Evolutionary conservation across 1,139 yeast genomes (phyloP).

Genomic region (Yamadazyma blattariae): DNA sequence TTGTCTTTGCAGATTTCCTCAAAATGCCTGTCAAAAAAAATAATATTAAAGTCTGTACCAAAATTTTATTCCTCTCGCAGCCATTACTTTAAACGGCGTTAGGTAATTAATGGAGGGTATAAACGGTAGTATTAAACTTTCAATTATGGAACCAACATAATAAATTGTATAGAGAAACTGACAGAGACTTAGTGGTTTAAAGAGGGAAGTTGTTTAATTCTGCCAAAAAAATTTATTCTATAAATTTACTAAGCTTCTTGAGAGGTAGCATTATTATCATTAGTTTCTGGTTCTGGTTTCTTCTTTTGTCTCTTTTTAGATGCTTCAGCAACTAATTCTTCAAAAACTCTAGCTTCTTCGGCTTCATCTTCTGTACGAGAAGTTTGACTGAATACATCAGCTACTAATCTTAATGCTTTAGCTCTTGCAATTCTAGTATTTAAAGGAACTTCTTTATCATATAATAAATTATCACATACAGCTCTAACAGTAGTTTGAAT

Average conservation of each 20-base stretch:
- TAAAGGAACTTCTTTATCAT: conserved; percentile 55
- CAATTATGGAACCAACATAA: too few relatives aligned
- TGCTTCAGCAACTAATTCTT: conserved; percentile 89
- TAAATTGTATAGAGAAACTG: too few relatives aligned
- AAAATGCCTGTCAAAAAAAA: background rate
- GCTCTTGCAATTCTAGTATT: conserved; percentile 72
- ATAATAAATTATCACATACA: conserved; percentile 79
- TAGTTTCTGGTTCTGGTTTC: conserved; percentile 10
- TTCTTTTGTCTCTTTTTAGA: conserved; percentile 71
- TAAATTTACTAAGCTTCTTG: too few relatives aligned
- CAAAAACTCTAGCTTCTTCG: conserved; percentile 89
- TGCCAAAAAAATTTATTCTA: too few relatives aligned
- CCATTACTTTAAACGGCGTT: background rate
- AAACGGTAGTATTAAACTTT: too few relatives aligned
- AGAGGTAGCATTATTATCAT: too few relatives aligned
- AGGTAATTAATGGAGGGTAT: background rate
- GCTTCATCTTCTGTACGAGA: conserved; percentile 80
- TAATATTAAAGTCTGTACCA: too few relatives aligned
- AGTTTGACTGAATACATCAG: conserved; percentile 64
- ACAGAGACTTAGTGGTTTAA: too few relatives aligned
- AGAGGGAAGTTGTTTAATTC: too few relatives aligned
- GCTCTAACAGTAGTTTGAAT: conserved; percentile 84
- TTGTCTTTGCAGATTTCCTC: background rate
- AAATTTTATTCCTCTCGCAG: too few relatives aligned
- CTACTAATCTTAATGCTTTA: conserved; percentile 70